phyloP scores from a whole-genome alignment of 495 filamentous ascomycete genomes.

The Podospora appendiculata region DNA sequence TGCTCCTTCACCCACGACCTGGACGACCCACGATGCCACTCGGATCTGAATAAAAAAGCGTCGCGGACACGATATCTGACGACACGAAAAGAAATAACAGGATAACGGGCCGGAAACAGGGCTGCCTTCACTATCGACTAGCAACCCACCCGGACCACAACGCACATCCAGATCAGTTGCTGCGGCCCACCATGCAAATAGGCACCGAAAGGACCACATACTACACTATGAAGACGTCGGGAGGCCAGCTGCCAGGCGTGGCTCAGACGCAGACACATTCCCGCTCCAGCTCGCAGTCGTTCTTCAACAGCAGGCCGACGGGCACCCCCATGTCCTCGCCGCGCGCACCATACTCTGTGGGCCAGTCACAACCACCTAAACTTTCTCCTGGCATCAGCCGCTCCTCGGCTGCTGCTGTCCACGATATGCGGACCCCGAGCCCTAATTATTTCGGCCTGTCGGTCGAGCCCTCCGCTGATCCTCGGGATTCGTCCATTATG shows the following conservation, averaged over 20 bases:
- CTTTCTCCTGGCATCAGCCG: constrained; percentile 22
- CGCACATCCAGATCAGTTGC: no score
- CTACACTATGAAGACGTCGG: constrained; percentile 42
- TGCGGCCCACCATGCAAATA: constrained; percentile 12
- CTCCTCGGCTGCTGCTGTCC: constrained; percentile 9
- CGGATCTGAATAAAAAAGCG: no score
- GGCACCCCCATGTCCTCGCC: constrained; percentile 39
- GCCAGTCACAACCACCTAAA: constrained; percentile 34
- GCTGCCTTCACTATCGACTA: no score
- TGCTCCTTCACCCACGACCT: no score
- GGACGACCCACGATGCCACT: no score
- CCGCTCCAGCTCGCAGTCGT: constrained; percentile 31
- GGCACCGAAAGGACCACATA: constrained; percentile 27
- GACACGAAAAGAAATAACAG: no score
- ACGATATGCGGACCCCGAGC: constrained; percentile 45
- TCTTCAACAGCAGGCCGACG: constrained; percentile 23
- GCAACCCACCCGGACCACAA: no score
- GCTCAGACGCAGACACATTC: constrained; percentile 31
- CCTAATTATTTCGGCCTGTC: constrained; percentile 78
- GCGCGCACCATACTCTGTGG: constrained; percentile 33
- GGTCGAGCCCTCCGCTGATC: constrained; percentile 51
- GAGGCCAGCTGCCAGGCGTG: constrained; percentile 28
- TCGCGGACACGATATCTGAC: no score
- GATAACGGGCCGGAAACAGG: no score
- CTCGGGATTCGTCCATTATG: constrained; percentile 51